phyloP scores from a whole-genome alignment of 2,329 filamentous ascomycete species.

The Trichophyton verrucosum region DNA sequence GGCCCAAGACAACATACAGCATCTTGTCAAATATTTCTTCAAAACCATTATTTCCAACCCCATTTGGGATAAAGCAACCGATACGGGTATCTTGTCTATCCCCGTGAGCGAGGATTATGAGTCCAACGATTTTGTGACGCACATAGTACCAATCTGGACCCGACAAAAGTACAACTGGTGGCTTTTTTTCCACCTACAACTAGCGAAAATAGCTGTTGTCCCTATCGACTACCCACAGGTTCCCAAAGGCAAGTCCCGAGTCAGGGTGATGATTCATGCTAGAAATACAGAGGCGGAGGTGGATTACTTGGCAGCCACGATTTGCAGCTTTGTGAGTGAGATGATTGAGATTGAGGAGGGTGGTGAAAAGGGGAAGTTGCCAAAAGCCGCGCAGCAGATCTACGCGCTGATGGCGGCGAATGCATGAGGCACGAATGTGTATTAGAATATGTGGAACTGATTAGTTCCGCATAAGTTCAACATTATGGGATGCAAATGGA shows the following conservation, averaged over 20 bases:
- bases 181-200: slow-evolving; percentile 21
- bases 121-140: slow-evolving; percentile 27
- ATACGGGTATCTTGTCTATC: slow-evolving; percentile 8
- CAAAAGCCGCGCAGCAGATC: slow-evolving; percentile 34
- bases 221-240: slow-evolving; percentile 58
- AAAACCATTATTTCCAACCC: slow-evolving; percentile 6
- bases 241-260: slow-evolving; percentile 47
- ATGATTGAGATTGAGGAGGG: not conserved
- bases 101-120: slow-evolving; percentile 7
- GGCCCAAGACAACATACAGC: slow-evolving; percentile 13
- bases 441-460: too few relatives aligned
- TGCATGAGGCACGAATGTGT: too few relatives aligned
- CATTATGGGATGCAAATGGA: too few relatives aligned
- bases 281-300: slow-evolving; percentile 49
- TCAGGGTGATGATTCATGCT: slow-evolving; percentile 56
- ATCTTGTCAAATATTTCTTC: slow-evolving; percentile 8
- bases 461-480: too few relatives aligned
- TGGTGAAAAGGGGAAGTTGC: not conserved
- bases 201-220: slow-evolving; percentile 44
- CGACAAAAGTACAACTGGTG: slow-evolving; percentile 22
- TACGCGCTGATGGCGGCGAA: slow-evolving; percentile 25
- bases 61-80: slow-evolving; percentile 8
- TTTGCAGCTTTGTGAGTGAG: not conserved
- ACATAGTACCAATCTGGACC: slow-evolving; percentile 31
- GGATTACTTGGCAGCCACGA: slow-evolving; percentile 31